phyloP scores from a whole-genome alignment of 2,329 filamentous ascomycete species.

The Alternaria dauci region DNA sequence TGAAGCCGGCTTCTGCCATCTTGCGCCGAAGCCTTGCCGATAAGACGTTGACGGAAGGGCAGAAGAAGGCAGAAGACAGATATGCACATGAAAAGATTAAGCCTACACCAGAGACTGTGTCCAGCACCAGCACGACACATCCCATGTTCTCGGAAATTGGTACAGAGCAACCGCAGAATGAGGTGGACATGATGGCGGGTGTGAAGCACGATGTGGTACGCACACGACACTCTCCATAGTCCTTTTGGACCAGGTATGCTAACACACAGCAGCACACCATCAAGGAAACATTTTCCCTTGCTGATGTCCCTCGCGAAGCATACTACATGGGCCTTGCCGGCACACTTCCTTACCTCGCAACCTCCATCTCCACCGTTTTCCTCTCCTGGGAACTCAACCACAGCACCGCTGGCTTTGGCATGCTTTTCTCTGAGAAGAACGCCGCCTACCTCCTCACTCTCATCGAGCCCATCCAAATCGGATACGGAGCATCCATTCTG shows the following conservation, averaged over 20 bases:
- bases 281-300: slow-evolving; percentile 58
- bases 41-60: slow-evolving; percentile 53
- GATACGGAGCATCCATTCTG: slow-evolving; percentile 90
- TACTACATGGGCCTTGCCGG: slow-evolving; percentile 61
- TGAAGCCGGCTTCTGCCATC: slow-evolving; percentile 45
- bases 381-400: slow-evolving; percentile 85
- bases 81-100: slow-evolving; percentile 65
- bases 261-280: slow-evolving; percentile 52
- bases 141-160: slow-evolving; percentile 53
- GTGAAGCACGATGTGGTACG: slow-evolving; percentile 51
- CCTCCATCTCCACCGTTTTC: slow-evolving; percentile 82
- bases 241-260: neutral
- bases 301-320: slow-evolving; percentile 57
- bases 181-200: slow-evolving; percentile 58
- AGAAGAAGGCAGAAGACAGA: slow-evolving; percentile 65
- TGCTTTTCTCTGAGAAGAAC: slow-evolving; percentile 73
- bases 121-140: slow-evolving; percentile 62
- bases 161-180: slow-evolving; percentile 40
- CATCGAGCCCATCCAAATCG: slow-evolving; percentile 87
- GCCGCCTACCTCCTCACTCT: slow-evolving; percentile 76
- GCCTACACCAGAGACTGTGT: slow-evolving; percentile 67
- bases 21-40: slow-evolving; percentile 56
- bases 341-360: slow-evolving; percentile 74
- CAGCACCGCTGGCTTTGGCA: slow-evolving; percentile 66
- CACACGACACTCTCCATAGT: neutral